Conservation (phyloP, 768 basidiomycete genomes). For the Mycena haematopus region DNA sequence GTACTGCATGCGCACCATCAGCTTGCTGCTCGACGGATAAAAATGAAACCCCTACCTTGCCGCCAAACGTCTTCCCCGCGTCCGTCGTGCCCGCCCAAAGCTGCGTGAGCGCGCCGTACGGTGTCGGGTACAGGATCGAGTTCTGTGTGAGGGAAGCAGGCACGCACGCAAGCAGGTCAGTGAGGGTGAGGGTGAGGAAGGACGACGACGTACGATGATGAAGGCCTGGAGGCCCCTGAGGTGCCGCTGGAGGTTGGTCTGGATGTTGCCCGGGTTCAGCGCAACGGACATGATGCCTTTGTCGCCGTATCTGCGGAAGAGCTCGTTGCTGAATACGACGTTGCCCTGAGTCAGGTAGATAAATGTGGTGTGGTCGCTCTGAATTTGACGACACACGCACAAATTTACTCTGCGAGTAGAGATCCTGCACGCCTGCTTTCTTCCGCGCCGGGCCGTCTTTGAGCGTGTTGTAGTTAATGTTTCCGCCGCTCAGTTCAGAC, state of each 20-base stretch:
- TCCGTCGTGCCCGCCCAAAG: conserved; percentile 56
- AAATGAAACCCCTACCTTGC: conserved; percentile 45
- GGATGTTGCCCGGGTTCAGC: conserved; percentile 46
- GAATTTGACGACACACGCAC: conserved; percentile 11
- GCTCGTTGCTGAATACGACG: conserved; percentile 49
- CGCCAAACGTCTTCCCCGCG: conserved; percentile 47
- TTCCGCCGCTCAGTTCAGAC: neutral
- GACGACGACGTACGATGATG: conserved; percentile 5
- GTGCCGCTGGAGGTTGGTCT: conserved; percentile 23
- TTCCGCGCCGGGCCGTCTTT: conserved; percentile 34
- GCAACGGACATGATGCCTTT: conserved; percentile 49
- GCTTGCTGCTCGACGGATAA: neutral
- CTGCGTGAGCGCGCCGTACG: conserved; percentile 54
- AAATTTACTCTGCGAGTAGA: conserved; percentile 35
- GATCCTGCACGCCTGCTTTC: conserved; percentile 2
- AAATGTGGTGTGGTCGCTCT: neutral
- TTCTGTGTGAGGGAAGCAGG: too few species aligned
- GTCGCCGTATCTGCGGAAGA: conserved; percentile 47
- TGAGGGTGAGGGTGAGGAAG: neutral
- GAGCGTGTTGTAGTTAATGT: conserved; percentile 30
- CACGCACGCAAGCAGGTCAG: too few species aligned
- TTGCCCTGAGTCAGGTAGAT: conserved; percentile 43
- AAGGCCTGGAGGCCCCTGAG: neutral
- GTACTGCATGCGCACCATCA: conserved; percentile 36
- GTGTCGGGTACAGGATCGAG: conserved; percentile 36